Evolutionary conservation across 1,139 yeast genomes (phyloP), one percentile per base, ranked within the genome.

Genomic region (Diutina rugosa): DNA sequence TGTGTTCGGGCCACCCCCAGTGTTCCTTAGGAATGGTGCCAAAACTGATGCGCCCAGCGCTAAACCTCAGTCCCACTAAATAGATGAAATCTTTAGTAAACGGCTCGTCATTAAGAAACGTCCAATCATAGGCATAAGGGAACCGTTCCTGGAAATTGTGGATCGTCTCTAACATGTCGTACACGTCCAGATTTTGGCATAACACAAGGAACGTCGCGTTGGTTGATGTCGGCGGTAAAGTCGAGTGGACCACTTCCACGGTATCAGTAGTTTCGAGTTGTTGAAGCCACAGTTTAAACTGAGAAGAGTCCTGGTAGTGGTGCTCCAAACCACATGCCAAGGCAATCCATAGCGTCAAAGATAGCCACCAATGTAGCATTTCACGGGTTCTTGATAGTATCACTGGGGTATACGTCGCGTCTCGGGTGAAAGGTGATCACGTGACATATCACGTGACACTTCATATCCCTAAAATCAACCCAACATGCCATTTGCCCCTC

Each of bases 121-220:
- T 87, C 95, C 95, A 87, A 67, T 87, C 93, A 70, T 69, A 87
- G 58, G 80, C 75, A 49, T 72, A 66, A 71, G 87, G 87, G 73
- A 87, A 87, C 54, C 90, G 73, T 65, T 85, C 89, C 69, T 87
- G 93, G 57, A 85, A 73, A 45, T 81, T 74, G 58, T 90, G 74
- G 72, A 87, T 86, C 1, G 91, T 77, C 61, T 76, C 73, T 57
- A 86, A 70, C 14, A 90, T 86, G 3, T 80, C 83, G 54, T 73
- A 76, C 44, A 87, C 68, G 67, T 87, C 96, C 60, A 73, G 69
- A 67, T 87, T 87, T 61, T 95, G 75, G 47, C 88, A 91, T 57
- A 90, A 70, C 9, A 90, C 79, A 57, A 88, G 83, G 63, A 89
- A 81, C 0, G 91, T 83, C 21, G 89, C 90, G 60, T 79, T 82